Percentiles rank a stretch among this genome's conserved stretches.
These are phyloP conservation scores for Botrytis sinoallii DNA, from an alignment of 2,329 filamentous ascomycete genomes.

Conservation along the genomic window DNA sequence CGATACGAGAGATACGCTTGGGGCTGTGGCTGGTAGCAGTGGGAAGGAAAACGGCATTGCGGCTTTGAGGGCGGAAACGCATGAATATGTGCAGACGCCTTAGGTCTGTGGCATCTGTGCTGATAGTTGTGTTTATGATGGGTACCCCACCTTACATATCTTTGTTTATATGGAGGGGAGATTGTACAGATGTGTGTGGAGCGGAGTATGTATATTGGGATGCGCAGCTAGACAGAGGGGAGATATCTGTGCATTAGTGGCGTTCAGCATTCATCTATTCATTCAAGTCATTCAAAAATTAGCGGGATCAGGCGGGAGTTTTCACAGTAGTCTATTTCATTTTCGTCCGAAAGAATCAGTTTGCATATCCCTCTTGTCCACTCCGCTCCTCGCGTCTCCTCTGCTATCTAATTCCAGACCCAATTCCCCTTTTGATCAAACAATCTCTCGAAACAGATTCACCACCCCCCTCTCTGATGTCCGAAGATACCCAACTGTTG, in stretches of 20 bases:
- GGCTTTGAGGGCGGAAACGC: slow-evolving; percentile 13
- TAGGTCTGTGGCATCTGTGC: not conserved
- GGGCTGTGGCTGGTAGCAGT: slow-evolving; percentile 1
- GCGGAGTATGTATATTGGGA: not conserved
- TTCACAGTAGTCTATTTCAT: not conserved
- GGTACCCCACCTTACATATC: not conserved
- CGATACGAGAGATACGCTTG: not conserved
- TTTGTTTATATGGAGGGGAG: not conserved
- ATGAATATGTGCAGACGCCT: slow-evolving; percentile 15
- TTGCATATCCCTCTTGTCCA: not conserved
- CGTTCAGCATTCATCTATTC: not conserved
- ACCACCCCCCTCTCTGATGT: not conserved
- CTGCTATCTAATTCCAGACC: not conserved
- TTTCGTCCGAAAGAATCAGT: not conserved
- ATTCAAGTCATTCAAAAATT: not conserved
- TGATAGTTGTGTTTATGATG: not conserved
- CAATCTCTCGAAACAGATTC: not conserved
- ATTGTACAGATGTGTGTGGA: not conserved
- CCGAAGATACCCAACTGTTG: not conserved
- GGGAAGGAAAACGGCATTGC: slow-evolving; percentile 10
- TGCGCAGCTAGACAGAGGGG: not conserved
- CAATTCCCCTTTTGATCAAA: not conserved
- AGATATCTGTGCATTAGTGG: not conserved
- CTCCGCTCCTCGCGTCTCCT: not conserved
- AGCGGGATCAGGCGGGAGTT: not conserved